phyloP scores from a whole-genome alignment of 768 basidiomycete genomes.

The Kwoniella sp. region DNA sequence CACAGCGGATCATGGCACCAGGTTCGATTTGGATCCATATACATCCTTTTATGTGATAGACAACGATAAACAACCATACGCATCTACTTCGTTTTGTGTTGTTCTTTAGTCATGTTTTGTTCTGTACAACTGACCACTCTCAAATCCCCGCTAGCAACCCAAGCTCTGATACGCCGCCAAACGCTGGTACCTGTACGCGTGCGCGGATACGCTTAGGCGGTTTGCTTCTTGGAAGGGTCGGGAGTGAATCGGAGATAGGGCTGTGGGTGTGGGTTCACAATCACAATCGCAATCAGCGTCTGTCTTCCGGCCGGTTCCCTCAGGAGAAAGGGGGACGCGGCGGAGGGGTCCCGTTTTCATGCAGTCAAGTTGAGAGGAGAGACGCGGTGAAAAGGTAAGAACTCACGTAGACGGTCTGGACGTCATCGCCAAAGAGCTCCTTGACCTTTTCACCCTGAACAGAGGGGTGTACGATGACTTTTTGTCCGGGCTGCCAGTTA shows the following conservation, averaged over 20 bases:
- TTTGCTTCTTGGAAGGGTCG: constrained; percentile 45
- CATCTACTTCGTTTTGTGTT: not conserved
- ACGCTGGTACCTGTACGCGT: too few relatives aligned
- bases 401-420: constrained; percentile 73
- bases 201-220: constrained; percentile 15
- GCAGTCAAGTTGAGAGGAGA: too few relatives aligned
- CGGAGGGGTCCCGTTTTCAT: too few relatives aligned
- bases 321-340: too few relatives aligned
- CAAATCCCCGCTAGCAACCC: too few relatives aligned
- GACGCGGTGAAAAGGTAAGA: not conserved
- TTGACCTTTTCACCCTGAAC: constrained; percentile 87
- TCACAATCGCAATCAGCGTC: not conserved
- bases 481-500: constrained; percentile 68
- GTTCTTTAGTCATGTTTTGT: too few relatives aligned
- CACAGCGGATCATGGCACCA: too few relatives aligned
- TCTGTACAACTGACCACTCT: too few relatives aligned
- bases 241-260: constrained; percentile 73
- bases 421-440: constrained; percentile 79
- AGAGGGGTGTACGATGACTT: constrained; percentile 78
- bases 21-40: not conserved
- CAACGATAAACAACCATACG: constrained; percentile 1
- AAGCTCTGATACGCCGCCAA: too few relatives aligned
- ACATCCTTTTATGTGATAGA: constrained; percentile 11
- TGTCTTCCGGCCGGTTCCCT: too few relatives aligned
- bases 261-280: constrained; percentile 58